Percentiles rank a stretch among this genome's conserved stretches.
Evolutionary conservation across 768 basidiomycete species (phyloP).

Genomic region (Dentipellis fragilis): DNA sequence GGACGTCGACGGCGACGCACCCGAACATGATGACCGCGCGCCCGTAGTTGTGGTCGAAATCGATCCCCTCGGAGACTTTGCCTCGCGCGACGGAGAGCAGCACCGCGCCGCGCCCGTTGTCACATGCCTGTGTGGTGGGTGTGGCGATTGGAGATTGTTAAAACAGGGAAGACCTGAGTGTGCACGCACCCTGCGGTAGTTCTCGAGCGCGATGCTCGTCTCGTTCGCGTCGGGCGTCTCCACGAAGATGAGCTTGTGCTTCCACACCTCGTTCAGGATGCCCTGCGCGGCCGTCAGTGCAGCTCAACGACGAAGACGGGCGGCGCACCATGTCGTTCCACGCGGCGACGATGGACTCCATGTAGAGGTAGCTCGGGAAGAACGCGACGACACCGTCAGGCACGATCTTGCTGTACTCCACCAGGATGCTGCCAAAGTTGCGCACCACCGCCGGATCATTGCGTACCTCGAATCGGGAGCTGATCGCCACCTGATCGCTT

Average conservation of each 20-base stretch:
- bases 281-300: slow-evolving; percentile 43
- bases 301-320: slow-evolving; percentile 11
- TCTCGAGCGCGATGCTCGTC: slow-evolving; percentile 95
- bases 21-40: slow-evolving; percentile 99
- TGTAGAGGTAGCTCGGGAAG: slow-evolving; percentile 98
- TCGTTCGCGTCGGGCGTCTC: slow-evolving; percentile 99
- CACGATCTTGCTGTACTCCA: slow-evolving; percentile 96
- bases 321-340: slow-evolving; percentile 97
- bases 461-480: slow-evolving; percentile 95
- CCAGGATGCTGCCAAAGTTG: slow-evolving; percentile 95
- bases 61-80: slow-evolving; percentile 99
- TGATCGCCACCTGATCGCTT: slow-evolving; percentile 96
- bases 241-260: slow-evolving; percentile 97
- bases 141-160: neutral
- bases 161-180: neutral
- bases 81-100: slow-evolving; percentile 95
- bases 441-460: slow-evolving; percentile 99
- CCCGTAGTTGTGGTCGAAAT: slow-evolving; percentile 99
- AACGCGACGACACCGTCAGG: slow-evolving; percentile 98
- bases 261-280: slow-evolving; percentile 98
- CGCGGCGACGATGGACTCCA: slow-evolving; percentile 99
- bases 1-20: too few relatives aligned
- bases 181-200: slow-evolving; percentile 74
- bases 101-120: slow-evolving; percentile 96
- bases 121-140: slow-evolving; percentile 68